A percentile compares a stretch with the other conserved stretches of the same genome.
phyloP scores from a whole-genome alignment of 73 alveolate species.

The Uronychia setigera region DNA sequence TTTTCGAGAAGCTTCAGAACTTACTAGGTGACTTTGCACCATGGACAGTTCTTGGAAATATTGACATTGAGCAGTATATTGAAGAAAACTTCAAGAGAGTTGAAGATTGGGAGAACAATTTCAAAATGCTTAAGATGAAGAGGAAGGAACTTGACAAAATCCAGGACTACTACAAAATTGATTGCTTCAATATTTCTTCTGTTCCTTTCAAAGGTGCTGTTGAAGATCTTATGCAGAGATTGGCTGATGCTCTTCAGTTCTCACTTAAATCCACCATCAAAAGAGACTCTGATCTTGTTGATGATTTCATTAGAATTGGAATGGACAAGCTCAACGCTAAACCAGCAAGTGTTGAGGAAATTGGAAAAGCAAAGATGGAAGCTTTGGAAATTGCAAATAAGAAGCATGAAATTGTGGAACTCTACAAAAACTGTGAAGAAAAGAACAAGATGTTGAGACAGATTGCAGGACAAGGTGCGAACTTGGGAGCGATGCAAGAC shows the following conservation, averaged over 20 bases:
- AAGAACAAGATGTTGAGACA: constrained; percentile 89
- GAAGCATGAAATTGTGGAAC: constrained; percentile 84
- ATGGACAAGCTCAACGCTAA: constrained; percentile 89
- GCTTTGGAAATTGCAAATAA: constrained; percentile 87
- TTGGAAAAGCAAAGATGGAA: constrained; percentile 89
- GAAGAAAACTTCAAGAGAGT: constrained; percentile 92
- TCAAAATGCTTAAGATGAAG: constrained; percentile 91
- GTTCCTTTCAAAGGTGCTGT: constrained; percentile 81
- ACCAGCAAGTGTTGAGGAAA: constrained; percentile 95
- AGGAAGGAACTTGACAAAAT: constrained; percentile 92
- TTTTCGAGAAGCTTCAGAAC: constrained; percentile 42
- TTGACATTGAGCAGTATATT: constrained; percentile 88
- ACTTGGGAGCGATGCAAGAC: constrained; percentile 81
- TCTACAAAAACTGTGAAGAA: constrained; percentile 82
- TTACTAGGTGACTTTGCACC: constrained; percentile 58
- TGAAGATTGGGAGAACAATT: constrained; percentile 97
- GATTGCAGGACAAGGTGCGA: constrained; percentile 91
- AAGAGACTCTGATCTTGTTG: constrained; percentile 82
- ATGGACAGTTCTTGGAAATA: constrained; percentile 81
- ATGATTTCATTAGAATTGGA: constrained; percentile 87
- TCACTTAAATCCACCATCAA: constrained; percentile 84
- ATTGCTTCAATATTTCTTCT: constrained; percentile 87
- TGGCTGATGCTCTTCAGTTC: constrained; percentile 91
- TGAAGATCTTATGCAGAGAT: constrained; percentile 95
- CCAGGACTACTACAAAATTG: constrained; percentile 87